phyloP scores from a whole-genome alignment of 306 rosid species.

The Nissolia schottii region DNA sequence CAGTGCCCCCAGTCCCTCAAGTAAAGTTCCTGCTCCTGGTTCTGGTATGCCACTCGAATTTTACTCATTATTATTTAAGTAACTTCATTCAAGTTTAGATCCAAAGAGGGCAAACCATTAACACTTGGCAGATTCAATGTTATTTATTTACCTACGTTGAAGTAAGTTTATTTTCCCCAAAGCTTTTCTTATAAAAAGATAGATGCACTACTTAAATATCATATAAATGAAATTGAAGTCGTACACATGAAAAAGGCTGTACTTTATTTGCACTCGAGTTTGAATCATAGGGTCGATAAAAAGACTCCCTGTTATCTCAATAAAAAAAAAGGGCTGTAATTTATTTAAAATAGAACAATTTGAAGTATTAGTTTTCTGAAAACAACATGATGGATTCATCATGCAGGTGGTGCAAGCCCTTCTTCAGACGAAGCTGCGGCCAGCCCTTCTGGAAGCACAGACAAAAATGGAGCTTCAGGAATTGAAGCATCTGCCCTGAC shows the following conservation, averaged over 20 bases:
- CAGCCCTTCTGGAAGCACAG: conserved; percentile 10
- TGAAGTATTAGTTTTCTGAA: not conserved
- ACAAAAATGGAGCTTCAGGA: conserved; percentile 10
- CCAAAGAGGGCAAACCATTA: not conserved
- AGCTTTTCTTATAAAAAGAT: no score
- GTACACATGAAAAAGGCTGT: not conserved
- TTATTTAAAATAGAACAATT: no score
- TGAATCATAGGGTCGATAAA: no score
- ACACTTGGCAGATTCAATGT: no score
- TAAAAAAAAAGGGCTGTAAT: no score
- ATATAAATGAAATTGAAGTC: not conserved
- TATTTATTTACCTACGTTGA: no score
- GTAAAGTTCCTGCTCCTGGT: not conserved
- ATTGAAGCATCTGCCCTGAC: not conserved
- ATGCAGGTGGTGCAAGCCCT: conserved; percentile 12
- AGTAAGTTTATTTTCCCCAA: no score
- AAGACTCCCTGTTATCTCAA: no score
- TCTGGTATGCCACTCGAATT: conserved; percentile 5
- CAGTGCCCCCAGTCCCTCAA: conserved; percentile 11
- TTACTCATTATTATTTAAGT: not conserved
- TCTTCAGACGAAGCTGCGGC: conserved; percentile 10
- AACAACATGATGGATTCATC: no score
- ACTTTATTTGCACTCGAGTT: not conserved
- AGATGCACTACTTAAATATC: no score
- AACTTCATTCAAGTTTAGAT: not conserved